Evolutionary conservation across 139 green algal species (phyloP).

Genomic region (Chlorella sp.): DNA sequence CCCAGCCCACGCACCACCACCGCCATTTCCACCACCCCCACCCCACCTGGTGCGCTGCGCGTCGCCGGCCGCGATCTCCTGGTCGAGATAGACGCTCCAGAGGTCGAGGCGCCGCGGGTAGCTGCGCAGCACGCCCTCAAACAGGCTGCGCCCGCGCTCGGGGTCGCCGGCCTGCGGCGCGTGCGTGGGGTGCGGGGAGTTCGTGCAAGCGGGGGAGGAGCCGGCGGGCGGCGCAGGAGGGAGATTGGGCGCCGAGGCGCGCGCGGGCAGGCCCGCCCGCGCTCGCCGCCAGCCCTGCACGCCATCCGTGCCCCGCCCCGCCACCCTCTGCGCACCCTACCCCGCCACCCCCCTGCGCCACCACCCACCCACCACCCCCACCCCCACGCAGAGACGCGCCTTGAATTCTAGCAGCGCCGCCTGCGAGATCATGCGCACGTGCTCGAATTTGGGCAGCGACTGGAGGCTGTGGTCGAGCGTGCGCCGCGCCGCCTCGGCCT

Average conservation of each 20-base stretch:
- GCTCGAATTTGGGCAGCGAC: conserved; percentile 86
- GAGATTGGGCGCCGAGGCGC: too few species aligned
- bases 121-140: conserved; percentile 90
- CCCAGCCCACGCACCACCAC: background rate
- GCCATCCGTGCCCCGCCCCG: too few species aligned
- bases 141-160: conserved; percentile 81
- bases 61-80: conserved; percentile 58
- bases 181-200: too few species aligned
- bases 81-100: conserved; percentile 96
- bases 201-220: too few species aligned
- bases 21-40: too few species aligned
- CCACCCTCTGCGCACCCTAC: too few species aligned
- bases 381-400: conserved; percentile 39
- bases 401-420: conserved; percentile 90
- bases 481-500: conserved; percentile 40
- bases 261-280: too few species aligned
- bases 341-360: too few species aligned
- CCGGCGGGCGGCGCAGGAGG: too few species aligned
- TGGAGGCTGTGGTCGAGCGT: conserved; percentile 69
- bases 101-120: conserved; percentile 95
- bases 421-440: conserved; percentile 86
- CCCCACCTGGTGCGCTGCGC: conserved; percentile 22
- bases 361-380: background rate
- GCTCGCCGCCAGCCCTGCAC: too few species aligned
- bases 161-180: too few species aligned